Evolutionary conservation across 352 stramenopile genomes (phyloP), one percentile per base, ranked within the genome.

Genomic region (Globisporangium apiculatum): DNA sequence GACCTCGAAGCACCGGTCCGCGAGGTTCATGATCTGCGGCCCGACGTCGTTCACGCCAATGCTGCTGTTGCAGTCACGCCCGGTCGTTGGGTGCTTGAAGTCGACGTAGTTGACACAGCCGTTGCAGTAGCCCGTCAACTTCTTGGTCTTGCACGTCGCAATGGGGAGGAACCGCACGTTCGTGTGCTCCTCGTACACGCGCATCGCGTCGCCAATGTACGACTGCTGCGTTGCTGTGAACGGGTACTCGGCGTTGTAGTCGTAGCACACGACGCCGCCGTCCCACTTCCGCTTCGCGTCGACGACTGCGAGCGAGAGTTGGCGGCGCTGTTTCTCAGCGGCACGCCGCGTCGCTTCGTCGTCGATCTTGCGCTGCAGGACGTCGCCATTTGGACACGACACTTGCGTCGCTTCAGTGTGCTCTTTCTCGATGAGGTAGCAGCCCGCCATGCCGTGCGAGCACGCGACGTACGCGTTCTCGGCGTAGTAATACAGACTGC

Each of bases 41-140:
- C 80, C 78, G 2, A 76, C 72, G 41, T 75, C 65, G 53, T 79
- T 89, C 41, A 91, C 78, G 51, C 80, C 80, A 48, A 90, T 90
- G 46, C 75, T 87, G 37, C 73, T 83, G 74, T 90, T 90, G 61
- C 80, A 90, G 72, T 90, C 80, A 1, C 80, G 80, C 1, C 80
- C 80, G 10, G 65, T 82, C 1, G 73, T 35, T 43, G 80, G 80
- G 73, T 91, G 77, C 60, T 88, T 89, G 55, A 90, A 87, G 60
- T 92, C 77, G 54, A 87, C 73, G 64, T 75, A 92, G 65, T 84
- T 83, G 15, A 62, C 67, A 60, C 83, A 92, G 55, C 71, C 71
- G 54, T 80, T 69, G 55, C 82, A 92, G 76, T 83, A 85, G 48
- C 46, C 51, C 31, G 64, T 68, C 15, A 83, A 42, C 10, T 62